These are phyloP conservation scores for Lithospermum erythrorhizon DNA, from an alignment of 257 asterid species.

Conservation along the genomic window DNA sequence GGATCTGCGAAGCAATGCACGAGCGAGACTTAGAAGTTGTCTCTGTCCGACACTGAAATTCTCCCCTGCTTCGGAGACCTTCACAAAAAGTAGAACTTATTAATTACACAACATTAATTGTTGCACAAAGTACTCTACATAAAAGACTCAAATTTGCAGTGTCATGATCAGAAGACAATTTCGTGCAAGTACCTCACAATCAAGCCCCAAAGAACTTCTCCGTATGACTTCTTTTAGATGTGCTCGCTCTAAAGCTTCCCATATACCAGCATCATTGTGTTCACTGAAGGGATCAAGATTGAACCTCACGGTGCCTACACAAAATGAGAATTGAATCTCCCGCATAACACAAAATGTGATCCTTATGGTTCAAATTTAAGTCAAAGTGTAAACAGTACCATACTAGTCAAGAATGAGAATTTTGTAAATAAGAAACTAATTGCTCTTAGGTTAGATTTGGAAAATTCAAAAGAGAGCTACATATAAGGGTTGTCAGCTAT, in stretches of 20 bases:
- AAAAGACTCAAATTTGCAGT: background rate
- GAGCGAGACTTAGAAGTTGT: constrained; percentile 79
- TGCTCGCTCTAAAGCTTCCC: constrained; percentile 98
- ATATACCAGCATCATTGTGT: constrained; percentile 89
- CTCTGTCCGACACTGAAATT: constrained; percentile 98
- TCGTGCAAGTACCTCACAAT: constrained; percentile 52
- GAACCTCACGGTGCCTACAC: constrained; percentile 75
- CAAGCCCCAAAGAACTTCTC: constrained; percentile 73
- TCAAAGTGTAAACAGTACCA: no score
- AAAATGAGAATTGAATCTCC: constrained; percentile 3
- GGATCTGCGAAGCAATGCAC: constrained; percentile 89
- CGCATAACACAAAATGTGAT: no score
- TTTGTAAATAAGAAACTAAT: no score
- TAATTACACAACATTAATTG: background rate
- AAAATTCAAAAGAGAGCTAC: no score
- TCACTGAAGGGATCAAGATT: constrained; percentile 94
- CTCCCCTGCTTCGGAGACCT: constrained; percentile 96
- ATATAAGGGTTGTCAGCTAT: no score
- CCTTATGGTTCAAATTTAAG: no score
- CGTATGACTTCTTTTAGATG: constrained; percentile 83
- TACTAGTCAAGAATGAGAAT: no score
- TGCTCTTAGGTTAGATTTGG: no score
- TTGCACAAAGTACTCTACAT: no score
- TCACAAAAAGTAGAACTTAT: constrained; percentile 8
- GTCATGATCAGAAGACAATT: background rate